A percentile compares a stretch with the other conserved stretches of the same genome.
These are phyloP conservation scores for Symbiodinium natans DNA, from an alignment of 73 alveolate genomes.

Conservation along the genomic window DNA sequence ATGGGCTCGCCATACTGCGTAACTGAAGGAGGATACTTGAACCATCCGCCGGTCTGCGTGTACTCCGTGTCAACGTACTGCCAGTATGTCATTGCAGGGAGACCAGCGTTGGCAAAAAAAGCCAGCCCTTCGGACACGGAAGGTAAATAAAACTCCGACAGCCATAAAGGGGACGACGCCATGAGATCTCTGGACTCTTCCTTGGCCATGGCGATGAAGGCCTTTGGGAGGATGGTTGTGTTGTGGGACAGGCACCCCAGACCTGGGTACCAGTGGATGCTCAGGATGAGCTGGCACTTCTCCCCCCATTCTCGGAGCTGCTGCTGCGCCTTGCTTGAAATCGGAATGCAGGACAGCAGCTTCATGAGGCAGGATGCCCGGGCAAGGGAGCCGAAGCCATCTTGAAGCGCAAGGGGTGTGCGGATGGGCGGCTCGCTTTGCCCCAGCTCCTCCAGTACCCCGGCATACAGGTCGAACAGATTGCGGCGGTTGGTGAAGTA, in stretches of 20 bases:
- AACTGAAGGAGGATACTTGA: constrained; percentile 67
- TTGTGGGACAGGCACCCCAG: not conserved
- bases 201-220: constrained; percentile 44
- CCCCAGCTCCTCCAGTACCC: constrained; percentile 25
- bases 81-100: constrained; percentile 1
- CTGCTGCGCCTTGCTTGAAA: constrained; percentile 31
- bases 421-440: constrained; percentile 32
- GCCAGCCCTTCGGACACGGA: not conserved
- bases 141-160: constrained; percentile 21
- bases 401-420: constrained; percentile 38
- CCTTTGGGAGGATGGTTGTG: not conserved
- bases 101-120: not conserved
- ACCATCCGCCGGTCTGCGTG: constrained; percentile 48
- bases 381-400: not conserved
- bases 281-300: constrained; percentile 53
- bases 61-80: constrained; percentile 48
- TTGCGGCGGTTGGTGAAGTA: constrained; percentile 60
- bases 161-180: constrained; percentile 45
- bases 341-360: constrained; percentile 35
- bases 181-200: not conserved
- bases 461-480: constrained; percentile 39
- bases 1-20: constrained; percentile 36
- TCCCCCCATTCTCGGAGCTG: constrained; percentile 31
- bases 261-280: constrained; percentile 22
- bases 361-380: constrained; percentile 43